Percentiles rank a stretch among this genome's conserved stretches.
These are phyloP conservation scores for Lagenidium sp. DNA, from an alignment of 352 stramenopile species.

Conservation along the genomic window DNA sequence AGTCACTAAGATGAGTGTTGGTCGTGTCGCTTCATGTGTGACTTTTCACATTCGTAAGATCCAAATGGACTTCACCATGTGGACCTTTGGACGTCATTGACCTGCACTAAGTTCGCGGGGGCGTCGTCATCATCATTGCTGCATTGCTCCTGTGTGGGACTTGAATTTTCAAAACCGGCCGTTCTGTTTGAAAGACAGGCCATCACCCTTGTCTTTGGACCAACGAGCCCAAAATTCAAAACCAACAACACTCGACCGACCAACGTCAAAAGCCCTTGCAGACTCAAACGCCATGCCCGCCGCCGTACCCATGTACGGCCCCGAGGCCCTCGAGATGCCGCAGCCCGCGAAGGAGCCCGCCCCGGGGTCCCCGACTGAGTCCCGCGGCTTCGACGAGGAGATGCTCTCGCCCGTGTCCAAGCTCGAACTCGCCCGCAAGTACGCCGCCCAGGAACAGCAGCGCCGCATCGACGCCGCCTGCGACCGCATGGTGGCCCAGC, in stretches of 20 bases:
- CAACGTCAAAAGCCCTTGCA: not conserved
- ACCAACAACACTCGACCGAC: too few relatives aligned
- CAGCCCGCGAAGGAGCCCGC: too few relatives aligned
- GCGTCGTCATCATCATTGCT: not conserved
- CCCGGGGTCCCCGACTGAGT: conserved; percentile 20
- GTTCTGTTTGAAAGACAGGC: too few relatives aligned
- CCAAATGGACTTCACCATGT: not conserved
- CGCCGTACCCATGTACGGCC: conserved; percentile 25
- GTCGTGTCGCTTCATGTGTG: not conserved
- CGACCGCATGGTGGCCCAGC: conserved; percentile 33
- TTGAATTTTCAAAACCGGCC: conserved; percentile 27
- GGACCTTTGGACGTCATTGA: too few relatives aligned
- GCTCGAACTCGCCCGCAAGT: conserved; percentile 52
- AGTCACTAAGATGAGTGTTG: not conserved
- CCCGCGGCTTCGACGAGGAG: conserved; percentile 29
- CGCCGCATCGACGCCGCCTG: conserved; percentile 53
- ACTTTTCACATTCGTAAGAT: not conserved
- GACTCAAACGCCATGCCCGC: conserved; percentile 31
- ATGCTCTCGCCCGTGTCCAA: conserved; percentile 67
- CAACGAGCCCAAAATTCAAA: not conserved
- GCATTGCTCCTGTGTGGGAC: conserved; percentile 11
- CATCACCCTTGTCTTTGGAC: conserved; percentile 10
- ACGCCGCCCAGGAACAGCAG: conserved; percentile 53
- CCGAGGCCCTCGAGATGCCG: conserved; percentile 1
- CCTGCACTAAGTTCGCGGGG: conserved; percentile 6